These are phyloP conservation scores for Moniliella sp. DNA, from an alignment of 1,284 basidiomycete species.

Conservation along the genomic window DNA sequence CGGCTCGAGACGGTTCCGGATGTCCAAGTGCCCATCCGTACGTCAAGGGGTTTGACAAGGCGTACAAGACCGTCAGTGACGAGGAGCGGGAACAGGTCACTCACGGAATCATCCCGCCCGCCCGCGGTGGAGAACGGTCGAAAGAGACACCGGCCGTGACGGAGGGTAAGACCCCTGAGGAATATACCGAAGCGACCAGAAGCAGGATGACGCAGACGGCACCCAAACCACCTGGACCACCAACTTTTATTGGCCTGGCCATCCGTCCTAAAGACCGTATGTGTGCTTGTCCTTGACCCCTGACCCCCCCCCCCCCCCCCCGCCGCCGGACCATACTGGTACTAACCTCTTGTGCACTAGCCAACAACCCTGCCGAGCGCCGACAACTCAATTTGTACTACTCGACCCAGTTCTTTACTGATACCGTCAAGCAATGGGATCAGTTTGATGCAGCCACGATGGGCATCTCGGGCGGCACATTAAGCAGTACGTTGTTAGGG, in stretches of 20 bases:
- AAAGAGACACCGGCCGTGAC: no score
- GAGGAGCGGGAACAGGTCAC: no score
- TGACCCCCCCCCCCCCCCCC: no score
- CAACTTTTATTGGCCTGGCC: conserved; percentile 74
- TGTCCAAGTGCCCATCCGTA: conserved; percentile 74
- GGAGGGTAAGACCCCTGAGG: no score
- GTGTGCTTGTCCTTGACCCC: no score
- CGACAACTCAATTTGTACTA: no score
- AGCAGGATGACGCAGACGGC: conserved; percentile 44
- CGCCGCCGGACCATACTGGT: no score
- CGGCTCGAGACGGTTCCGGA: conserved; percentile 88
- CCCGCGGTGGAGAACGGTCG: no score
- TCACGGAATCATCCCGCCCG: conserved; percentile 23
- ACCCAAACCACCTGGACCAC: conserved; percentile 66
- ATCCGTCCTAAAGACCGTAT: not conserved
- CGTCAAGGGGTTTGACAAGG: conserved; percentile 75
- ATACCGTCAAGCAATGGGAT: conserved; percentile 84
- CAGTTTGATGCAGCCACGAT: conserved; percentile 75
- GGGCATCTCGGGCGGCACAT: conserved; percentile 88
- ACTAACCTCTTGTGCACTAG: no score
- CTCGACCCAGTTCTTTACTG: conserved; percentile 85
- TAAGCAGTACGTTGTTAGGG: conserved; percentile 53
- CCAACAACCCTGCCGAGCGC: not conserved
- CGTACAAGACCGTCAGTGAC: conserved; percentile 58
- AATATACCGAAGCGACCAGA: no score